Evolutionary conservation across 75 land plant genomes (phyloP), one percentile per base, ranked within the genome.

Genomic region (Sequoia sempervirens): DNA sequence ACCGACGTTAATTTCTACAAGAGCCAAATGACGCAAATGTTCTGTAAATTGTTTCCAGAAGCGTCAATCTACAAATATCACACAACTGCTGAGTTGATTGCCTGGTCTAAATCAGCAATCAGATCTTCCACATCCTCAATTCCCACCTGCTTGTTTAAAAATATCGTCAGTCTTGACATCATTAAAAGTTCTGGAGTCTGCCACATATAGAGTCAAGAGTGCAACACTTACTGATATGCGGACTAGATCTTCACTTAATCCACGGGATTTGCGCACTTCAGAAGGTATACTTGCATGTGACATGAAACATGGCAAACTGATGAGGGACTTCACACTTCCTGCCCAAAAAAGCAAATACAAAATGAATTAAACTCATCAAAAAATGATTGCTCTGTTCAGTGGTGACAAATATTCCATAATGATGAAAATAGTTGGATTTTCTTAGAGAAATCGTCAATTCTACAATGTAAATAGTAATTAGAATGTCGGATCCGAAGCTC

Each of bases 231-330:
- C 98, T 12, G 96, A 97, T 15, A 97, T 85, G 45, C 96, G 93
- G 40, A 97, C 81, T 28, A 97, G 92, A 82, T 97, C 98, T 83
- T 97, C 92, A 40, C 91, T 92, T 41, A 97, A 84, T 54, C 98
- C 99, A 82, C 99, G 89, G 2, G 93, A 90, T 78, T 94, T 88
- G 0, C 95, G 93, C 56, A 97, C 95, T 70, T 85, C 82, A 61
- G 86, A 83, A 46, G 99, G 96, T 83, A 97, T 96, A 85, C 95
- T 96, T 80, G 99, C 98, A 88, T 97, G 99, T 7, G 98, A 97
- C 99, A 97, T 96, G 87, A 96, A 97, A 89, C 98, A 97, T 28
- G 99, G 99, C 88, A 97, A 82, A 84, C 98, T 94, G 79, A 97
- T 97, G 70, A 97, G 92, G 7, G 98, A 97, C 85, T 96, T 96